These are phyloP conservation scores for Fusarium siculi DNA, from an alignment of 2,329 filamentous ascomycete genomes.

Conservation along the genomic window DNA sequence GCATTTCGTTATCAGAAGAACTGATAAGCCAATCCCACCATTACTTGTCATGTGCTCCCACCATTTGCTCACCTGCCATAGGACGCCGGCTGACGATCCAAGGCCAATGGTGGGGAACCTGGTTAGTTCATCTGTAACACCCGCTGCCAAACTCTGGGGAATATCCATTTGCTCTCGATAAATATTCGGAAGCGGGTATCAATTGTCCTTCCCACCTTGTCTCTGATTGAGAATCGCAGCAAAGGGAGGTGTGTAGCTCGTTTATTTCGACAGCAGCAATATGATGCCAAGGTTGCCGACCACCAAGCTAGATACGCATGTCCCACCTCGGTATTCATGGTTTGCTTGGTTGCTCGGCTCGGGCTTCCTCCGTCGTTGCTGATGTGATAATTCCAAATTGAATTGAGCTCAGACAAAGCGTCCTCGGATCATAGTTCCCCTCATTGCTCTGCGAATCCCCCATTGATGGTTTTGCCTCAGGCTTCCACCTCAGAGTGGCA, in stretches of 20 bases:
- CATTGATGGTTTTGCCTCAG: conserved; percentile 16
- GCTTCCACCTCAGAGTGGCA: not conserved
- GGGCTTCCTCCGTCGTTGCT: conserved; percentile 28
- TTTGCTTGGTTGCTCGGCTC: conserved; percentile 28
- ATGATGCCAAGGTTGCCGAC: conserved; percentile 1
- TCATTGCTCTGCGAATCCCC: not conserved
- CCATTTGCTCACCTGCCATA: conserved; percentile 34
- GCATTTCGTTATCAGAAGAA: conserved; percentile 3
- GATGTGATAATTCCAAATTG: conserved; percentile 32
- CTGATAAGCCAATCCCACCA: conserved; percentile 19
- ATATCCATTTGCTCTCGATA: conserved; percentile 5
- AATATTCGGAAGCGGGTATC: conserved; percentile 10
- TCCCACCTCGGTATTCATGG: conserved; percentile 18
- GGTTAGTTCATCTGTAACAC: conserved; percentile 11
- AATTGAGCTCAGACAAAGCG: not conserved
- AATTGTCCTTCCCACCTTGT: not conserved
- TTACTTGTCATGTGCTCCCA: conserved; percentile 37
- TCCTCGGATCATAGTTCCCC: not conserved
- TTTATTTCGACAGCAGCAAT: not conserved
- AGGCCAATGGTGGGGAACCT: conserved; percentile 29
- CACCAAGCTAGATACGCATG: not conserved
- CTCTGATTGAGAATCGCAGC: not conserved
- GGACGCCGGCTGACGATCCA: conserved; percentile 23
- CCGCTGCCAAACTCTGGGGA: conserved; percentile 15
- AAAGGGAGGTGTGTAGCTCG: not conserved